Evolutionary conservation across 352 stramenopile genomes (phyloP).

Genomic region (Peronospora tabacina): DNA sequence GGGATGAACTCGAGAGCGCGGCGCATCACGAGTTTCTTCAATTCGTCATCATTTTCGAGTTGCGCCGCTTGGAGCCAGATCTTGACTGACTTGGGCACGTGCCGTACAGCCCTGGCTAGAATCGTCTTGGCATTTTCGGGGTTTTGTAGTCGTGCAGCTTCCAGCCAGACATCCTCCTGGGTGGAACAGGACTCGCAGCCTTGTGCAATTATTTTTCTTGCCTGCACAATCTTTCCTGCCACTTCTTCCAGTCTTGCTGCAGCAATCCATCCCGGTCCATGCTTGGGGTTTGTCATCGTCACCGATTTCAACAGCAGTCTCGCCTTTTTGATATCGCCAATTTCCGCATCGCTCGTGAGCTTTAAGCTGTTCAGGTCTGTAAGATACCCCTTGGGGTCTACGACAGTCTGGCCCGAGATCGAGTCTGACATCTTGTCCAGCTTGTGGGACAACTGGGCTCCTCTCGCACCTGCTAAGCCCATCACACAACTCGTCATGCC

Average conservation of each 20-base stretch:
- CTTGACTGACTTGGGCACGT: constrained; percentile 92
- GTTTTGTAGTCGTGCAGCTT: constrained; percentile 93
- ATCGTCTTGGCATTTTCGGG: constrained; percentile 95
- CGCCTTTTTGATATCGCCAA: constrained; percentile 98
- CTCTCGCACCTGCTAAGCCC: constrained; percentile 87
- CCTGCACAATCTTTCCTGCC: constrained; percentile 92
- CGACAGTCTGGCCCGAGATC: constrained; percentile 92
- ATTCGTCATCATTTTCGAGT: constrained; percentile 85
- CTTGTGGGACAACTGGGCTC: constrained; percentile 91
- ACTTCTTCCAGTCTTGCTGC: constrained; percentile 97
- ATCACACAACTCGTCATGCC: constrained; percentile 73
- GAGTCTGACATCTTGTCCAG: constrained; percentile 97
- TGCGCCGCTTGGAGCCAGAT: constrained; percentile 95
- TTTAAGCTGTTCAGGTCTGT: constrained; percentile 94
- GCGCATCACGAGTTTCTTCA: constrained; percentile 88
- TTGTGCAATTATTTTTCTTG: constrained; percentile 96
- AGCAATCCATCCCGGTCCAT: constrained; percentile 97
- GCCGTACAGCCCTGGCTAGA: constrained; percentile 90
- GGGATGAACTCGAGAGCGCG: constrained; percentile 93
- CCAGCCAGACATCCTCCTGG: constrained; percentile 98
- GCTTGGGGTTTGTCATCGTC: constrained; percentile 97
- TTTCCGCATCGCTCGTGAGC: constrained; percentile 89
- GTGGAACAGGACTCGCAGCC: constrained; percentile 94
- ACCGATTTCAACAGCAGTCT: constrained; percentile 93
- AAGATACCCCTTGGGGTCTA: constrained; percentile 98